These are phyloP conservation scores for Dendrocalamus latiflorus DNA, from an alignment of 202 grass and related monocot species.

Conservation along the genomic window DNA sequence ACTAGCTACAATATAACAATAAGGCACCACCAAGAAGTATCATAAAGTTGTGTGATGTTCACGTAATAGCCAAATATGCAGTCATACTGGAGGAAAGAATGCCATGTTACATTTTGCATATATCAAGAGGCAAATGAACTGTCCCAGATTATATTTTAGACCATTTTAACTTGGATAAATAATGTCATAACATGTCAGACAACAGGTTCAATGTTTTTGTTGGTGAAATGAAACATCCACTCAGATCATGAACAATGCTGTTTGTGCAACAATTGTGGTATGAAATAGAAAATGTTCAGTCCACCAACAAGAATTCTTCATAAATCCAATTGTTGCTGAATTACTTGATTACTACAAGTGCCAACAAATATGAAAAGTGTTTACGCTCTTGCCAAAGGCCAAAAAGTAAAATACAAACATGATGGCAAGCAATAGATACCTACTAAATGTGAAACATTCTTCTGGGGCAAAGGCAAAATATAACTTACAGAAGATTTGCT, in stretches of 20 bases:
- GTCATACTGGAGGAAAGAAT: not conserved
- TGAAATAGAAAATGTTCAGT: not conserved
- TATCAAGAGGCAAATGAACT: not conserved
- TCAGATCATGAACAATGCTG: not conserved
- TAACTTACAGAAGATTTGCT: no score
- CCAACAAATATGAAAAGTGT: not conserved
- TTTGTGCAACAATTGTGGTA: not conserved
- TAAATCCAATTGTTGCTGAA: not conserved
- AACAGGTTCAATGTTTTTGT: not conserved
- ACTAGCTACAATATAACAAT: not conserved
- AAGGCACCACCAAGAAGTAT: not conserved
- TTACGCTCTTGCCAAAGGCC: not conserved
- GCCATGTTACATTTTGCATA: not conserved
- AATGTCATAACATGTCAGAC: not conserved
- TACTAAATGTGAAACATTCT: not conserved
- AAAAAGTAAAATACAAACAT: conserved; percentile 12
- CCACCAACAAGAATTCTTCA: not conserved
- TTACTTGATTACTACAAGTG: not conserved
- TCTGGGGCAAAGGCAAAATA: no score
- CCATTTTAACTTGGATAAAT: not conserved
- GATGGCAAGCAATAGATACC: not conserved
- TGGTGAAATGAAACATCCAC: not conserved
- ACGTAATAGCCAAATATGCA: not conserved
- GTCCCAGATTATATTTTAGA: not conserved
- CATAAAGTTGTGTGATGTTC: not conserved